A percentile compares a stretch with the other conserved stretches of the same genome.
Conservation (phyloP, 441 rosid species). For the Mallotus repandus region DNA sequence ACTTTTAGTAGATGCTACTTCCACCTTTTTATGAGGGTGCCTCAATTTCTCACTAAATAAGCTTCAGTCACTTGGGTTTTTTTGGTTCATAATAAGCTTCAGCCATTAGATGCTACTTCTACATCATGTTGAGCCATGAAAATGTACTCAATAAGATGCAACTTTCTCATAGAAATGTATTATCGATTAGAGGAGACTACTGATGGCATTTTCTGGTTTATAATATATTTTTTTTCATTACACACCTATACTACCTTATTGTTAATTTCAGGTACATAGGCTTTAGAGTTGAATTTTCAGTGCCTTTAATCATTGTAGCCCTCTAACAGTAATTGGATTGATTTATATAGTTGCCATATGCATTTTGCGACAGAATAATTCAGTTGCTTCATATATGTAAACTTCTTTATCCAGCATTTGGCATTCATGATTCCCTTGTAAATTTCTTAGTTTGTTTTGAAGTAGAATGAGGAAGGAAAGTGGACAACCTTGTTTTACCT, state of each 20-base stretch:
- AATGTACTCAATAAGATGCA: background rate
- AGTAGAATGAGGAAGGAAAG: background rate
- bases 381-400: background rate
- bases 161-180: background rate
- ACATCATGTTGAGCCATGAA: background rate
- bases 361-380: background rate
- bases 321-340: background rate
- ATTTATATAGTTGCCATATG: background rate
- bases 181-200: background rate
- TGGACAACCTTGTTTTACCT: background rate
- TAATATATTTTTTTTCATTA: background rate
- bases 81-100: background rate
- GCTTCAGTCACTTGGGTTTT: too few species aligned
- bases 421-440: background rate
- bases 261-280: background rate
- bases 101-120: too few species aligned
- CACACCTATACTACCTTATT: background rate
- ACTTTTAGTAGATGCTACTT: background rate
- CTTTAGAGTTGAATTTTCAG: too few species aligned
- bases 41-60: background rate
- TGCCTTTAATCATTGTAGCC: background rate
- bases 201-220: background rate
- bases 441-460: background rate
- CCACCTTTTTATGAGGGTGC: background rate
- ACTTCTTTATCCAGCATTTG: background rate